Percentiles rank a stretch among this genome's conserved stretches.
Evolutionary conservation across 176 grass and related monocot genomes (phyloP).

Genomic region (Cenchrus americanus): DNA sequence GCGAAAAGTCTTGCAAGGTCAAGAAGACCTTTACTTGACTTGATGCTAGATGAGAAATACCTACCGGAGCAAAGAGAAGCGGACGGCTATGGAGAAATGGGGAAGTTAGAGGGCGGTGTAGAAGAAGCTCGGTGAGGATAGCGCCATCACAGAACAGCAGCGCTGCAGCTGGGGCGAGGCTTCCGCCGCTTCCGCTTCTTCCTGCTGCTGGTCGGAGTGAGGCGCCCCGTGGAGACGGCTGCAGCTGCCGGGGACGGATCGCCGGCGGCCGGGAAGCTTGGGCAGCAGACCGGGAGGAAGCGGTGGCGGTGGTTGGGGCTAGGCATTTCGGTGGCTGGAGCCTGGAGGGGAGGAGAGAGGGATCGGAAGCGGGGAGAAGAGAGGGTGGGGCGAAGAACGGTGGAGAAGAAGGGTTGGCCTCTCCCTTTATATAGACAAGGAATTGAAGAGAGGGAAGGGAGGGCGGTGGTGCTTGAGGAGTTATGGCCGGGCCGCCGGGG

Average conservation of each 20-base stretch:
- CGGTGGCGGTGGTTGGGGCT: background rate
- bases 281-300: background rate
- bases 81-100: background rate
- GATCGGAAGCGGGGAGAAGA: background rate
- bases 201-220: background rate
- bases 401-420: background rate
- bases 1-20: slow-evolving; percentile 60
- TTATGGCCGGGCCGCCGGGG: background rate
- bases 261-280: background rate
- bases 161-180: background rate
- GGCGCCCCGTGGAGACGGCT: background rate
- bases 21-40: slow-evolving; percentile 21
- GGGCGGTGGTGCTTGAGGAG: slow-evolving; percentile 18
- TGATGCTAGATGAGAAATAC: fast-evolving
- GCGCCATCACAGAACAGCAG: background rate
- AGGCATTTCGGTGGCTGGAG: slow-evolving; percentile 2
- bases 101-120: fast-evolving
- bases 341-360: background rate
- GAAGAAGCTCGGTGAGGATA: slow-evolving; percentile 47
- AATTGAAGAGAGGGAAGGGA: background rate
- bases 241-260: background rate
- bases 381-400: background rate
- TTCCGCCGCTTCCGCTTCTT: slow-evolving; percentile 26
- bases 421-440: slow-evolving; percentile 40
- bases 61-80: fast-evolving